phyloP scores from a whole-genome alignment of 108 stramenopile genomes.

The Parietichytrium sp. region DNA sequence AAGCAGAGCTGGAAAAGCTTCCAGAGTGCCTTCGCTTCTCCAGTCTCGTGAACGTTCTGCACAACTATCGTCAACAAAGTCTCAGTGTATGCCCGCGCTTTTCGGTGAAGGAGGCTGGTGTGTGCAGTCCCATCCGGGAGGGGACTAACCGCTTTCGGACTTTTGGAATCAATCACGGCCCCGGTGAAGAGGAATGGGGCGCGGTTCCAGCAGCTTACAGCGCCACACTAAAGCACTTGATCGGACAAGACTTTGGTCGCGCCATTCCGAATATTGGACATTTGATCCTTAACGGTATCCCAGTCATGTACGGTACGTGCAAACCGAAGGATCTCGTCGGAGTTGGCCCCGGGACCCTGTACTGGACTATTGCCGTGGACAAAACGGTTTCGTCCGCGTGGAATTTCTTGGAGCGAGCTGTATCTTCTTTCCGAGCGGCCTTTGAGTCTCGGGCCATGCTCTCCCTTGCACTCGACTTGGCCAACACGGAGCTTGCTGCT shows the following conservation, averaged over 20 bases:
- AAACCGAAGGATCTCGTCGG: constrained; percentile 27
- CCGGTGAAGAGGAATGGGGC: constrained; percentile 33
- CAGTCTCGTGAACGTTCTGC: constrained; percentile 15
- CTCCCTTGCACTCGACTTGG: constrained; percentile 13
- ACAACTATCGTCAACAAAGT: background rate
- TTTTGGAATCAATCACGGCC: background rate
- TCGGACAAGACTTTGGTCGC: background rate
- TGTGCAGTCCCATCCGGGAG: constrained; percentile 17
- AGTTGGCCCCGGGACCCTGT: constrained; percentile 13
- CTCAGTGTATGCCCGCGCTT: background rate
- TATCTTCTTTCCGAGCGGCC: constrained; percentile 21
- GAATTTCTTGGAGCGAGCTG: constrained; percentile 30
- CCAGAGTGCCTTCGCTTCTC: constrained; percentile 25
- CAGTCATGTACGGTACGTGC: constrained; percentile 8
- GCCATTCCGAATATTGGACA: constrained; percentile 31
- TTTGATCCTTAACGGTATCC: constrained; percentile 26
- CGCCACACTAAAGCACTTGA: background rate
- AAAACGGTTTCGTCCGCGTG: constrained; percentile 33
- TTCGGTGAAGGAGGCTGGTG: constrained; percentile 16
- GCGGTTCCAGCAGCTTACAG: constrained; percentile 8
- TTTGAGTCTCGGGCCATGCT: background rate
- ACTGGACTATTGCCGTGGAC: constrained; percentile 24
- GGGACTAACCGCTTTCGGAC: constrained; percentile 29
- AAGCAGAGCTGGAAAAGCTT: background rate
- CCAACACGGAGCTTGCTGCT: constrained; percentile 35